Evolutionary conservation across 2,329 filamentous ascomycete species (phyloP).

Genomic region (Ophiostoma himal-ulmi): DNA sequence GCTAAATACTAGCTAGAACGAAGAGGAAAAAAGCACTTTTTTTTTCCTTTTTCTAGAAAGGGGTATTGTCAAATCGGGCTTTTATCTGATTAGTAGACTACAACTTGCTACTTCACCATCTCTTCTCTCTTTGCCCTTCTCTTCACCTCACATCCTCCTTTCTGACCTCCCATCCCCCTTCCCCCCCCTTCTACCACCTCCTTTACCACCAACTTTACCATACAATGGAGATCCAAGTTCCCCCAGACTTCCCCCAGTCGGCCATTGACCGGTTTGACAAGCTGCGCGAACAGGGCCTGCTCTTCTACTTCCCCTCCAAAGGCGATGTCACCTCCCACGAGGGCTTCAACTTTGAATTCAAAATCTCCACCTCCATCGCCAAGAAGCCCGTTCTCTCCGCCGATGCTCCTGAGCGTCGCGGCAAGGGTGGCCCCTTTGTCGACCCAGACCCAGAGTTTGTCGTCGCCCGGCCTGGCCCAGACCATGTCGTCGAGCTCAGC

Average conservation of each 20-base stretch:
- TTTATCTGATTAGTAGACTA: neutral
- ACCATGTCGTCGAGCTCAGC: conserved; percentile 35
- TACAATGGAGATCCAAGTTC: conserved; percentile 21
- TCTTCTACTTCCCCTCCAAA: conserved; percentile 24
- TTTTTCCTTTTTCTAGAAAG: neutral
- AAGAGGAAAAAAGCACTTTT: neutral
- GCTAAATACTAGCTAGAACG: neutral
- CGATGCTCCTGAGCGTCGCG: conserved; percentile 29
- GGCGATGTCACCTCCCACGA: conserved; percentile 23
- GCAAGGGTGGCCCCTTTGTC: conserved; percentile 29
- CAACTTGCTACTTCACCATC: neutral
- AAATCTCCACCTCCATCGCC: conserved; percentile 28
- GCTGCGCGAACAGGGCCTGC: conserved; percentile 22
- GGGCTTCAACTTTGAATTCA: conserved; percentile 30
- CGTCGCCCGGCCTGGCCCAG: conserved; percentile 28
- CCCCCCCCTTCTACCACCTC: neutral
- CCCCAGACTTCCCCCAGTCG: conserved; percentile 22
- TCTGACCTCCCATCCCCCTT: neutral
- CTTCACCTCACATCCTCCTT: neutral
- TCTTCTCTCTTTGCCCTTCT: neutral
- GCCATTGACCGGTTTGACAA: conserved; percentile 25
- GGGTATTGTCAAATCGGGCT: neutral
- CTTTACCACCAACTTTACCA: neutral
- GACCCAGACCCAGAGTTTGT: conserved; percentile 32
- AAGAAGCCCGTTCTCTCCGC: conserved; percentile 26